Conservation (phyloP, 2,329 filamentous ascomycete species). For the Dactylellina leptospora region DNA sequence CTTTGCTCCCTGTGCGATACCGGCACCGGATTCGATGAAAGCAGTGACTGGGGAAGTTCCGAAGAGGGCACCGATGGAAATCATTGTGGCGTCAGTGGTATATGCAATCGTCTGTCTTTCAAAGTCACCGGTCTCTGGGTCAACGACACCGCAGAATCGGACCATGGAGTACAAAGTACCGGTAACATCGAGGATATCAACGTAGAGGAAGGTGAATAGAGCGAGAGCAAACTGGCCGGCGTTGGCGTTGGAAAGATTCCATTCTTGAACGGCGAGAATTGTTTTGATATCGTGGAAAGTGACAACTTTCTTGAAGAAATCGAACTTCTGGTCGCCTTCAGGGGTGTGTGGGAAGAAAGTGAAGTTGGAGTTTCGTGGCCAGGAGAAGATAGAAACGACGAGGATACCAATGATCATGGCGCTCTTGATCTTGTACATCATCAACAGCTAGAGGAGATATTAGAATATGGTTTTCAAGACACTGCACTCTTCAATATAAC, state of each 20-base stretch:
- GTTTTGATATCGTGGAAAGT: conserved; percentile 80
- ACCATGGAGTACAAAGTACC: conserved; percentile 92
- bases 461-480: background rate
- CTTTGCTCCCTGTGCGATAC: conserved; percentile 85
- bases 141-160: conserved; percentile 79
- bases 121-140: conserved; percentile 80
- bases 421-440: conserved; percentile 78
- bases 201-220: conserved; percentile 87
- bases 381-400: conserved; percentile 86
- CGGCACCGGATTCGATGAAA: conserved; percentile 88
- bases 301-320: conserved; percentile 89
- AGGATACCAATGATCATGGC: conserved; percentile 85
- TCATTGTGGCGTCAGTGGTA: conserved; percentile 79
- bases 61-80: conserved; percentile 80
- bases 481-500: background rate
- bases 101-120: conserved; percentile 85
- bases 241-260: conserved; percentile 73
- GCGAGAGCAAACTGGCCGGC: conserved; percentile 82
- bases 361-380: conserved; percentile 78
- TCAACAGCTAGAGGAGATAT: conserved; percentile 30
- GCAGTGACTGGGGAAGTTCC: conserved; percentile 84
- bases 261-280: conserved; percentile 76
- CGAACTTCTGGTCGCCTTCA: conserved; percentile 74
- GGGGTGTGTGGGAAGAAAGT: conserved; percentile 81
- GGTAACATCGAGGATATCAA: conserved; percentile 87